phyloP scores from a whole-genome alignment of 192 early-diverging fungal genomes.

The Rhizophagus clarus region DNA sequence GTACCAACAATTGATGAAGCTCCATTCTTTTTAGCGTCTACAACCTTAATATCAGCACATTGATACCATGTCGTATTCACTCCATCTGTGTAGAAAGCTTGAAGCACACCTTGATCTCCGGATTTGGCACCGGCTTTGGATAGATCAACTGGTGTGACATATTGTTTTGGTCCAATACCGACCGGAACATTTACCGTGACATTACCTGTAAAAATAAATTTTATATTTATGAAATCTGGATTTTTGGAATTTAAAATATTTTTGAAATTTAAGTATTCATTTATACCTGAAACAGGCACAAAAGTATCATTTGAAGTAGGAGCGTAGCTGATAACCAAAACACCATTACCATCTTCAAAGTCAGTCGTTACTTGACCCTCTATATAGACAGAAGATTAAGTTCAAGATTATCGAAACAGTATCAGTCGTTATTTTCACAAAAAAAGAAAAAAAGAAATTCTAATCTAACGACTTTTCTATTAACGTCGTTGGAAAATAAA shows the following conservation, averaged over 20 bases:
- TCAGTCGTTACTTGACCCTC: background rate
- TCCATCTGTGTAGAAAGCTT: background rate
- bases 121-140: background rate
- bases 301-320: background rate
- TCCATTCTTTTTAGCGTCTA: too few relatives aligned
- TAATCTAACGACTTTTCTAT: too few relatives aligned
- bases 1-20: too few relatives aligned
- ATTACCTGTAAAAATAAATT: background rate
- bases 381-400: background rate
- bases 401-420: too few relatives aligned
- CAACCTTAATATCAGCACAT: constrained; percentile 20
- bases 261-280: background rate
- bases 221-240: background rate
- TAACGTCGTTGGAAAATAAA: too few relatives aligned
- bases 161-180: background rate
- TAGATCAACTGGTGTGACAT: background rate
- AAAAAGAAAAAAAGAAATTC: too few relatives aligned
- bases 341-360: background rate
- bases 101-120: constrained; percentile 11
- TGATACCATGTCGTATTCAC: background rate
- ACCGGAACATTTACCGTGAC: background rate
- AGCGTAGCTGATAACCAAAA: background rate
- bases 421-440: too few relatives aligned
- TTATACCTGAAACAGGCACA: background rate
- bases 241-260: background rate